Base-by-base conservation (phyloP, 495 filamentous ascomycete species). In the Penicillium riverlandense region DNA sequence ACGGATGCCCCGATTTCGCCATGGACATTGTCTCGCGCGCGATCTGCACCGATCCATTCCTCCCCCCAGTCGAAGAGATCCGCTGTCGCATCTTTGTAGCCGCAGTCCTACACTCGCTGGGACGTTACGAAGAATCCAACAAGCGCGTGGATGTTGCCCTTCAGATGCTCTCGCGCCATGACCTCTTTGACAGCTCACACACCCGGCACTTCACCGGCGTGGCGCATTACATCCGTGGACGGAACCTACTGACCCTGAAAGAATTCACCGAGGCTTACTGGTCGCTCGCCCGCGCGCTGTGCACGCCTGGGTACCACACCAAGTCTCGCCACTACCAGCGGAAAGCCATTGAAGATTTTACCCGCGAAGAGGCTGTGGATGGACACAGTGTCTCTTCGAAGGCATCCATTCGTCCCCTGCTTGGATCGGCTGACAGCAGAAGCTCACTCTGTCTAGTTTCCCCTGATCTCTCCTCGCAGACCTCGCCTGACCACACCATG, bases 151-250 rank as follows among this genome's bases (percentile, higher is more conserved):
- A 47, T 1, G 10, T 15, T 9, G 34, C 52, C 1, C 8, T 54
- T 4, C 31, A 48, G 27, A 36, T 35, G 10, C 8, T 45, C 28
- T 13, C 29, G 10, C 11, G 15, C 10, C 35, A 47, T 35, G 27
- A 40, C 9, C 11, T 29, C 4, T 44, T 44, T 11, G 15, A 42
- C 11, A 14, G 15, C 7, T 16, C 13, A 7, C 27, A 37, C 8
- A 29, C 33, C 7, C 36, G 7, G 6, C 30, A 55, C 6, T 33
- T 51, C 9, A 13, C 28, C 6, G 45, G 47, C 14, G 49, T 52
- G 38, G 53, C 52, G 13, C 29, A 41, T 15, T 59, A 42, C 29
- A 38, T 61, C 15, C 40, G 45, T 40, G 55, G 45, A 9, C 37
- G 39, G 15, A 55, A 56, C 30, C 38, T 55, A 8, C 38, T 53